Base-by-base conservation (phyloP, 176 grass and related monocot species). In the Phyllostachys edulis region DNA sequence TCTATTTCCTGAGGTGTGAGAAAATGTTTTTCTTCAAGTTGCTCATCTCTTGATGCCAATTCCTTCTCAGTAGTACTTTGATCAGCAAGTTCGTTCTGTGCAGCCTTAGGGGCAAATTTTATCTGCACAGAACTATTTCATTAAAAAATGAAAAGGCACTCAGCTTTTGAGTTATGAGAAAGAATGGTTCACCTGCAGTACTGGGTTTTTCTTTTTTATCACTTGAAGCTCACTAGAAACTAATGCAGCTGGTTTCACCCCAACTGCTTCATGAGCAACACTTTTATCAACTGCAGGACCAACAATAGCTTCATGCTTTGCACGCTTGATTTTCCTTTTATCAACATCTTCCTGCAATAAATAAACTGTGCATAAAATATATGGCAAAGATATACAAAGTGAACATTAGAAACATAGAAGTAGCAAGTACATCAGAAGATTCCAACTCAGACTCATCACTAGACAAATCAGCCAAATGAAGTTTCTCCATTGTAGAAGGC, bases 381-480 rank as follows among this genome's bases (percentile, higher is more conserved):
- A 49, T 66, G 21, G 8, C 5, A 82, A 67, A 61, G 41, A 62
- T 18, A 60, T 57, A 63, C 20, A 56, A 78, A 71, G 38, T 69
- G 16, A 83, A 75, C 51, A 29, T 36, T 52, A 40, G 37, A 80
- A 82, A 78, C 7, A 23, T 44, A 73, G n/a, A 83, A 39, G 39
- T 79, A 78, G 60, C 61, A 41, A 41, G 18, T 90, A 97, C 90
- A 88, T 98, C 96, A 80, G 96, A 98, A 69, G 96, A 98, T 68
- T 95, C 96, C 76, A 98, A 80, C 87, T 98, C 96, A 86, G 96
- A 98, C 44, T 98, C 93, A 47, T 98, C 96, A 87, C 96, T 94
- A 70, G 93, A 95, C 37, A 92, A 59, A 88, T 89, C 89, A 87
- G 87, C 69, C 8, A 74, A 42, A 72, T 66, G 76, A 85, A 69